Evolutionary conservation across 495 filamentous ascomycete genomes (phyloP).

Genomic region (Talaromyces liani): DNA sequence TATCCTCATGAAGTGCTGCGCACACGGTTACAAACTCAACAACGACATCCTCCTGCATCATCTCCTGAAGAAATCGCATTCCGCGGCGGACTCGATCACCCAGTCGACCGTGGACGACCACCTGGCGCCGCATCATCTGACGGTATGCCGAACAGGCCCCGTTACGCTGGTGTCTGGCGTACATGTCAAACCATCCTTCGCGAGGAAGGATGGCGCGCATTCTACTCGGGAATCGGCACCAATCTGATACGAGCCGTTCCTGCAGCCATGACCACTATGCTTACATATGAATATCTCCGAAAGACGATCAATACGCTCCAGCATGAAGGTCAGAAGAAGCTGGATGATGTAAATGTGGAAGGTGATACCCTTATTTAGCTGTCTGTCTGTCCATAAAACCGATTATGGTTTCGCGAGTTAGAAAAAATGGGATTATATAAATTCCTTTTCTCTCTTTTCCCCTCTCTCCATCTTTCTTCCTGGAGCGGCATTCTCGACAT

Average conservation of each 20-base stretch:
- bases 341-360: constrained; percentile 10
- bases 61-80: constrained; percentile 53
- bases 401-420: background rate
- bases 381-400: background rate
- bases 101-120: constrained; percentile 34
- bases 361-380: constrained; percentile 9
- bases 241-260: constrained; percentile 96
- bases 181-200: constrained; percentile 76
- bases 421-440: background rate
- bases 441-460: background rate
- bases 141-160: constrained; percentile 51
- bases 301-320: constrained; percentile 43
- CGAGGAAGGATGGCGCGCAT: constrained; percentile 94
- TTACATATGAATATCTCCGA: constrained; percentile 90
- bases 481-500: background rate
- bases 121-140: constrained; percentile 46
- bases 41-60: constrained; percentile 40
- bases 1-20: constrained; percentile 96
- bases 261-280: constrained; percentile 91
- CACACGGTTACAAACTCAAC: constrained; percentile 83
- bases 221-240: constrained; percentile 96
- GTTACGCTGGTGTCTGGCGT: constrained; percentile 74
- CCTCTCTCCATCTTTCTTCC: constrained; percentile 1
- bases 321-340: constrained; percentile 38
- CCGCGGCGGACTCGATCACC: constrained; percentile 50